Evolutionary conservation across 1,284 basidiomycete species (phyloP).

Genomic region (Pyrrhoderma lamaoense): DNA sequence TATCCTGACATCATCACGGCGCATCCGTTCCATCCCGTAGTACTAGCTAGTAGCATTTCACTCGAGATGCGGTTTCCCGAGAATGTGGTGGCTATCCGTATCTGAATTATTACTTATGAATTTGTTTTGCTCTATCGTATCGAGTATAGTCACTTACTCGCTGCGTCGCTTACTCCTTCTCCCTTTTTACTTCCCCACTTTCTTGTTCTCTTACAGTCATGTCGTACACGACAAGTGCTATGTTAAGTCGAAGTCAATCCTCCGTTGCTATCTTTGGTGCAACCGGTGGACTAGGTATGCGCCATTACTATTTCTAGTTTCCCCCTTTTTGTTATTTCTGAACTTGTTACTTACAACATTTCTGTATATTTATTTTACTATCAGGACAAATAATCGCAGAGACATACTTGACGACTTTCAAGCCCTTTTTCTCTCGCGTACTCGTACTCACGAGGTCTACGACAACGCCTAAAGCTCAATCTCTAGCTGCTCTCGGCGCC

Average conservation of each 20-base stretch:
- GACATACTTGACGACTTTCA: conserved; percentile 23
- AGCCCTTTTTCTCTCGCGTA: conserved; percentile 22
- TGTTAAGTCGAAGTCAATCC: conserved; percentile 20
- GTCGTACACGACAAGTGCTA: conserved; percentile 21
- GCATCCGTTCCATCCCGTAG: too few relatives aligned
- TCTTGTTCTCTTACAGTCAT: conserved; percentile 14
- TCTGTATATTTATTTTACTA: not conserved
- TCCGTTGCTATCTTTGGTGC: conserved; percentile 25
- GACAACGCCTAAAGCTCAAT: conserved; percentile 20
- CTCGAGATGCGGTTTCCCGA: not conserved
- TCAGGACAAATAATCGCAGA: conserved; percentile 19
- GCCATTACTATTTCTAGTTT: too few relatives aligned
- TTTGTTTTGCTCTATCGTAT: too few relatives aligned
- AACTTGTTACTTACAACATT: too few relatives aligned
- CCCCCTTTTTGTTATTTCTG: too few relatives aligned
- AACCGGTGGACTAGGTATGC: conserved; percentile 25
- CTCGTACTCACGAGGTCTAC: conserved; percentile 24
- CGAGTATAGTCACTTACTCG: too few relatives aligned
- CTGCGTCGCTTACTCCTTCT: too few relatives aligned
- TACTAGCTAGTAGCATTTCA: not conserved
- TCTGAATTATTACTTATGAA: too few relatives aligned
- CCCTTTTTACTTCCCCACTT: not conserved
- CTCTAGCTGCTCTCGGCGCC: conserved; percentile 23
- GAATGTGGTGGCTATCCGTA: too few relatives aligned
- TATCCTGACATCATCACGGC: too few relatives aligned